Conservation (phyloP, 2,329 filamentous ascomycete genomes). For the Diaporthe vexans region DNA sequence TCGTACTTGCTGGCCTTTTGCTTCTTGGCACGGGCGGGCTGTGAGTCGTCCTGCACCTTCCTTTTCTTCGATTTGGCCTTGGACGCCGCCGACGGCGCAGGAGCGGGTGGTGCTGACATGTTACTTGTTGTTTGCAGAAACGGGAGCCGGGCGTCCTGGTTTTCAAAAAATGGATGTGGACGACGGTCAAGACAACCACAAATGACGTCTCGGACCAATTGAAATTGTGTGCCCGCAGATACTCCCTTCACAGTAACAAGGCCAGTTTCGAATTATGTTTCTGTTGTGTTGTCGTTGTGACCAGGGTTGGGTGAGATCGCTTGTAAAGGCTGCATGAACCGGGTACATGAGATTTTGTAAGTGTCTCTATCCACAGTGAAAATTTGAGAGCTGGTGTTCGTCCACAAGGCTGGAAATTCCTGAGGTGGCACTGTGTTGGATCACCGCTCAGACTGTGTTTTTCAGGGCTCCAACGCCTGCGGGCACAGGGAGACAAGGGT, state of each 20-base stretch:
- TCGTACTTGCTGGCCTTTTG: constrained; percentile 61
- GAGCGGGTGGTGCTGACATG: constrained; percentile 31
- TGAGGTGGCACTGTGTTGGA: neutral
- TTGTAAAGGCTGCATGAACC: neutral
- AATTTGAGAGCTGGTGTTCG: constrained; percentile 23
- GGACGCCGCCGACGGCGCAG: constrained; percentile 28
- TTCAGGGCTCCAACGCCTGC: neutral
- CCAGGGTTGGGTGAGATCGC: neutral
- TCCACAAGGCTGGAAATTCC: neutral
- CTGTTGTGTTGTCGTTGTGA: neutral
- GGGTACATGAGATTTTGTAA: constrained; percentile 12
- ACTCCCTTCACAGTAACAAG: neutral
- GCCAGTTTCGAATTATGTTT: neutral
- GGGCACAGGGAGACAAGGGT: neutral
- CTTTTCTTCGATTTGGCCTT: constrained; percentile 66
- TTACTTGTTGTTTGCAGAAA: neutral
- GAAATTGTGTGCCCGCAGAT: neutral
- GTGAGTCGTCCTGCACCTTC: constrained; percentile 61
- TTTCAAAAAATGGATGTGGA: neutral
- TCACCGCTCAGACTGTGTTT: neutral
- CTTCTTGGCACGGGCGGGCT: constrained; percentile 52
- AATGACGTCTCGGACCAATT: neutral
- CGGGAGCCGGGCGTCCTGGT: neutral
- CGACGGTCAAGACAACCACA: neutral
- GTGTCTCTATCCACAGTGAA: constrained; percentile 17